Percentiles rank a stretch among this genome's conserved stretches.
These are phyloP conservation scores for Rhododendron ferrugineum DNA, from an alignment of 148 eudicot species.

Conservation along the genomic window DNA sequence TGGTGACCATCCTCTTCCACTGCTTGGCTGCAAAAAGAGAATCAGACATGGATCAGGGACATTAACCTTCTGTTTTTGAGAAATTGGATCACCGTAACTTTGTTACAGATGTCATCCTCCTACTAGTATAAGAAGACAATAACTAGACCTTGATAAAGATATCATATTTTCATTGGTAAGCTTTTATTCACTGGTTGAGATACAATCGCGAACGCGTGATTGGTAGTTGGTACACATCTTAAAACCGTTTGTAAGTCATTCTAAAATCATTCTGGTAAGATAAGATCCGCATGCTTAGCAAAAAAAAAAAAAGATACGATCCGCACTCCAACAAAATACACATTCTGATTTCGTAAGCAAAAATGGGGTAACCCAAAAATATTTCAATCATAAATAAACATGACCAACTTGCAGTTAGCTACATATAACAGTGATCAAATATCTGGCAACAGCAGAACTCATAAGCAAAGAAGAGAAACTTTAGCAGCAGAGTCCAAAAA, in stretches of 20 bases:
- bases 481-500: not conserved
- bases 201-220: not conserved
- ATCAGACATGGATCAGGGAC: not conserved
- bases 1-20: conserved; percentile 98
- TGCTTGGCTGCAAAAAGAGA: conserved; percentile 70
- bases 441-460: not conserved
- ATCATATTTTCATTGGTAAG: not conserved
- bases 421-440: not conserved
- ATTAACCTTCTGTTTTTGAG: not conserved
- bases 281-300: not conserved
- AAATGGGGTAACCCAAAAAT: not conserved
- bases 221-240: not conserved
- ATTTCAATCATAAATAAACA: not conserved
- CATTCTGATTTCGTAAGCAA: not conserved
- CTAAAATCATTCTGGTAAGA: not conserved
- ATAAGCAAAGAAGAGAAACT: not conserved
- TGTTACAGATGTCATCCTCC: not conserved
- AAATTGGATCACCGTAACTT: not conserved
- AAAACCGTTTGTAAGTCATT: not conserved
- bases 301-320: not conserved
- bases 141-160: not conserved
- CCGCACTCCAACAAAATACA: not conserved
- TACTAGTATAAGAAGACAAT: not conserved
- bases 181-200: not conserved
- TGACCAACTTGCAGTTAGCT: not conserved